These are phyloP conservation scores for Globisporangium megalacanthum DNA, from an alignment of 352 stramenopile species.

Conservation along the genomic window DNA sequence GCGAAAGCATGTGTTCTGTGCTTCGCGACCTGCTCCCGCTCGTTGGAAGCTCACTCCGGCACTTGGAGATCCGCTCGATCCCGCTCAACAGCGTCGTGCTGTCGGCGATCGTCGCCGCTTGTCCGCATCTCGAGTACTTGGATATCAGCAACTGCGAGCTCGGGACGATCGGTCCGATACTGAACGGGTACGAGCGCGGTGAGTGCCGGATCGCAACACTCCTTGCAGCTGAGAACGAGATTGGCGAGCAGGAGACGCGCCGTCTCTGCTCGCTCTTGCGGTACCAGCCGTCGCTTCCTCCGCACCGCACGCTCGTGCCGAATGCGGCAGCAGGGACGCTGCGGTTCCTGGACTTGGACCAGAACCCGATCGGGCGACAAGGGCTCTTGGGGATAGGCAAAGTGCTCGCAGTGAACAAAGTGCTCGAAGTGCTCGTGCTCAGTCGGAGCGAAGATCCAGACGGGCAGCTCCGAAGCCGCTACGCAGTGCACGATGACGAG, in stretches of 20 bases:
- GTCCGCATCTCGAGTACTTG: constrained; percentile 26
- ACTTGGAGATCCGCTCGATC: constrained; percentile 29
- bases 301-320: background rate
- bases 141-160: constrained; percentile 37
- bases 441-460: constrained; percentile 17
- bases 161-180: constrained; percentile 21
- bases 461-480: constrained; percentile 12
- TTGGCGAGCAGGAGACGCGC: constrained; percentile 21
- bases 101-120: constrained; percentile 22
- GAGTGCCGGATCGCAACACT: constrained; percentile 24
- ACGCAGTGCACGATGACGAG: constrained; percentile 21
- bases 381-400: constrained; percentile 16
- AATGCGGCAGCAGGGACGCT: constrained; percentile 15
- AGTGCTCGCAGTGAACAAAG: constrained; percentile 15
- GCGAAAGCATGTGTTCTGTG: constrained; percentile 8
- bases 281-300: constrained; percentile 1
- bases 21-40: constrained; percentile 17
- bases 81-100: constrained; percentile 16
- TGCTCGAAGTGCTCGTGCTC: constrained; percentile 26
- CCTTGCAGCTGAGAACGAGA: constrained; percentile 31
- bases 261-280: constrained; percentile 22
- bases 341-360: constrained; percentile 25
- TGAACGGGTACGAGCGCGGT: constrained; percentile 15
- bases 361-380: constrained; percentile 24
- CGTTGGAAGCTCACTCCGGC: constrained; percentile 18